Base-by-base conservation (phyloP, 768 basidiomycete species). In the Galerina sulciceps region DNA sequence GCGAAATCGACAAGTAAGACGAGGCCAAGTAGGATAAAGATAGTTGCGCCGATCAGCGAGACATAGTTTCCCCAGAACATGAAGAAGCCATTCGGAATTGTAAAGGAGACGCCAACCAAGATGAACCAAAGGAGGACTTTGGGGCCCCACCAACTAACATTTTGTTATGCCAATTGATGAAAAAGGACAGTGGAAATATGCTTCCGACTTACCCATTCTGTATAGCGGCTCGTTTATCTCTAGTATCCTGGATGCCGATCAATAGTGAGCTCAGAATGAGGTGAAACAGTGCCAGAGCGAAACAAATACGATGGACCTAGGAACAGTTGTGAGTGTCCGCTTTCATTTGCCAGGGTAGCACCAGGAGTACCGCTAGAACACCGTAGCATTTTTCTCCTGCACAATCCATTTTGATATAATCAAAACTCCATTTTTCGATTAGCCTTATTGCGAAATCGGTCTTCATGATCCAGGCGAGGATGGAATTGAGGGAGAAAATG, bases 341-440 rank as follows among this genome's bases (percentile, higher is more conserved):
- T 6, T 2, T 22, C 36, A 8, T 0, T 38, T 22, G 10, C 6
- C 10, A 13, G 38, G 23, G 46, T 31, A 31, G 26, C 26, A 31
- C 8, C 8, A 26, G 3, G 80, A 90, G 54, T 65, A 96, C 96
- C 13, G 96, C 96, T 42, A 99, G 83, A 1, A 99, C 90, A 37
- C 96, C 96, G 66, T 99, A 99, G 67, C 96, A 99, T 70, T 94
- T 93, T 31, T 91, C 95, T 40, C 85, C 90, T 15, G 84, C 87
- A 65, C 96, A 99, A 49, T 94, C 90, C 94, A 99, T 96, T 85
- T 98, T 96, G 71, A 98, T 91, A 72, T 98, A 99, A 65, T 96
- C 96, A 70, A 93, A 93, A 64, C 90, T 94, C 84, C 93, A 90
- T 70, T 94, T 90, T 77, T 95, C 88, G 42, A 99, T 89, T 53